Conservation (phyloP, 2,329 filamentous ascomycete genomes). For the Trichoderma sp. region DNA sequence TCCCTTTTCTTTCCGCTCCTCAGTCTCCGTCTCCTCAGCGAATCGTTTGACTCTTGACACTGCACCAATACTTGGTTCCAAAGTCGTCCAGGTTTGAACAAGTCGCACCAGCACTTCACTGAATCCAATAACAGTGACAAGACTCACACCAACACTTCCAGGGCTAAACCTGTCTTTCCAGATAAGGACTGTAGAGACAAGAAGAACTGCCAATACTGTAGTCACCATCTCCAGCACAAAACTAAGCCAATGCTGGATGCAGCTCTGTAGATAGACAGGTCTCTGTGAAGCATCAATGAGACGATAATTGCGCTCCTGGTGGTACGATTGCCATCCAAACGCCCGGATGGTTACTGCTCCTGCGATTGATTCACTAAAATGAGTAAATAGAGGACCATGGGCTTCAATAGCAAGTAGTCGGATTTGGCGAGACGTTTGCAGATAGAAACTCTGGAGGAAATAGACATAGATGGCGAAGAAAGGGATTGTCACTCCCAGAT, state of each 20-base stretch:
- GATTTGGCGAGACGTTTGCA: conserved; percentile 20
- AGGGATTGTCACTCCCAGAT: conserved; percentile 16
- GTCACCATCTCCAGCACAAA: conserved; percentile 48
- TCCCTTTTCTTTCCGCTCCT: conserved; percentile 15
- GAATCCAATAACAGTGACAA: conserved; percentile 32
- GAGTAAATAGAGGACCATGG: conserved; percentile 19
- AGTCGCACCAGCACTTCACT: conserved; percentile 30
- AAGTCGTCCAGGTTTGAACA: conserved; percentile 33
- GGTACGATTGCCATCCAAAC: conserved; percentile 18
- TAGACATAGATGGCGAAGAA: conserved; percentile 6
- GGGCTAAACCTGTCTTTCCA: conserved; percentile 32
- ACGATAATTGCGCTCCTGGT: conserved; percentile 2
- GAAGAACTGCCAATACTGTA: conserved; percentile 44
- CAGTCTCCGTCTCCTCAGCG: conserved; percentile 25
- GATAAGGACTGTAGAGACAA: conserved; percentile 43
- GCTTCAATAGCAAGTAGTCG: conserved; percentile 21
- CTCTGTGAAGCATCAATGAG: conserved; percentile 36
- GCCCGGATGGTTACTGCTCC: conserved; percentile 21
- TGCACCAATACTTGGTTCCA: conserved; percentile 37
- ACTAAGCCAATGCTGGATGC: conserved; percentile 49
- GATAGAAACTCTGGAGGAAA: conserved; percentile 27
- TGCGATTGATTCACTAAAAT: conserved; percentile 19
- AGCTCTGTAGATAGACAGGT: conserved; percentile 42
- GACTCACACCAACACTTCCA: conserved; percentile 29
- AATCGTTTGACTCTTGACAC: conserved; percentile 38